Evolutionary conservation across 495 filamentous ascomycete species (phyloP).

Genomic region (Penicillium fimorum): DNA sequence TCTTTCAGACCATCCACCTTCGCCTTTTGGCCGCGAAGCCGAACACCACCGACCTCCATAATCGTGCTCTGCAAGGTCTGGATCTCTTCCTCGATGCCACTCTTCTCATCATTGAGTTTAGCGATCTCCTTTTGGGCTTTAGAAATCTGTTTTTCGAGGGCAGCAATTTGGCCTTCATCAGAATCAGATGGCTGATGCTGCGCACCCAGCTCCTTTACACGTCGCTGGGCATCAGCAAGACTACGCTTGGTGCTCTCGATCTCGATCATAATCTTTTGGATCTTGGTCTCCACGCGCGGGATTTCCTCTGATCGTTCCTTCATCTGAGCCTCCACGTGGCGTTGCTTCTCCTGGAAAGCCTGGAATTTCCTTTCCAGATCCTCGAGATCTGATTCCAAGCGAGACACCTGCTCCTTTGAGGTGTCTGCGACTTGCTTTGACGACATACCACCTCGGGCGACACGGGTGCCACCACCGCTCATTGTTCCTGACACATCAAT

Average conservation of each 20-base stretch:
- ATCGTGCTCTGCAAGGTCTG: slow-evolving; percentile 90
- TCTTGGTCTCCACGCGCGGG: slow-evolving; percentile 80
- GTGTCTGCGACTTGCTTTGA: slow-evolving; percentile 85
- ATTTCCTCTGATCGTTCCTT: slow-evolving; percentile 76
- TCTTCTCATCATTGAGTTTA: slow-evolving; percentile 75
- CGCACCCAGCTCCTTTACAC: slow-evolving; percentile 75
- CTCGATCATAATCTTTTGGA: slow-evolving; percentile 89
- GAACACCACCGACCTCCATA: slow-evolving; percentile 95
- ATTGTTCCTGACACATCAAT: slow-evolving; percentile 98
- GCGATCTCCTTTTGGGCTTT: slow-evolving; percentile 70
- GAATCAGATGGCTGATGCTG: slow-evolving; percentile 76
- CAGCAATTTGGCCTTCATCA: slow-evolving; percentile 66
- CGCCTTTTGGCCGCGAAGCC: slow-evolving; percentile 82
- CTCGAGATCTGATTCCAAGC: slow-evolving; percentile 85
- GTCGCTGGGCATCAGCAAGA: slow-evolving; percentile 75
- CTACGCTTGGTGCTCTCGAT: slow-evolving; percentile 84
- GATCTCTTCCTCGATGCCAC: slow-evolving; percentile 87
- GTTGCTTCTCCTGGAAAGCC: slow-evolving; percentile 74
- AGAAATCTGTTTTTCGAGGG: slow-evolving; percentile 71
- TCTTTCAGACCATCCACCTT: slow-evolving; percentile 91
- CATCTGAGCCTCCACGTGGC: slow-evolving; percentile 69
- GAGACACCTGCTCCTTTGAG: slow-evolving; percentile 80
- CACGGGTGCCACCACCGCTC: slow-evolving; percentile 90
- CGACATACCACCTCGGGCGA: slow-evolving; percentile 90
- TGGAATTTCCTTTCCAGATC: slow-evolving; percentile 75